A percentile compares a stretch with the other conserved stretches of the same genome.
Evolutionary conservation across 1,284 basidiomycete species (phyloP).

Genomic region (Testicularia cyperi): DNA sequence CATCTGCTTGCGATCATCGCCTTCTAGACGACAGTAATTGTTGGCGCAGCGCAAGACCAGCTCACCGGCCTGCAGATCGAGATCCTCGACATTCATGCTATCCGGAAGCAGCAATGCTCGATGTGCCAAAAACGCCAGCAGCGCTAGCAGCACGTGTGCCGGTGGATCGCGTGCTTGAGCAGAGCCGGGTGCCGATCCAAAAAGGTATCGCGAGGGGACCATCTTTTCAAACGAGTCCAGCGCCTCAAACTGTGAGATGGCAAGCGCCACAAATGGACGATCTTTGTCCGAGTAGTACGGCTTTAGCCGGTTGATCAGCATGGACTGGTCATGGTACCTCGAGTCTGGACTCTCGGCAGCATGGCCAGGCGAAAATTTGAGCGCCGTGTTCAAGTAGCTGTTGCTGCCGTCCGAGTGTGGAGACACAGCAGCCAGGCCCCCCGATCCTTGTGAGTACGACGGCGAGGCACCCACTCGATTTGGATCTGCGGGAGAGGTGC

Average conservation of each 20-base stretch:
- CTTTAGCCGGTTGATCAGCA: slow-evolving; percentile 39
- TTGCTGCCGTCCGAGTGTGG: slow-evolving; percentile 23
- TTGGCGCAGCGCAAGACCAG: slow-evolving; percentile 34
- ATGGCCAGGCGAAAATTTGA: slow-evolving; percentile 17
- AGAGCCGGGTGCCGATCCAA: slow-evolving; percentile 24
- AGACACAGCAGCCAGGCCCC: slow-evolving; percentile 11
- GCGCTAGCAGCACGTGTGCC: slow-evolving; percentile 37
- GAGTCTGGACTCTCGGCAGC: slow-evolving; percentile 26
- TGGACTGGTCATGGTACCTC: slow-evolving; percentile 38
- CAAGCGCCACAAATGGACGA: slow-evolving; percentile 42
- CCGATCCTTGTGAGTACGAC: slow-evolving; percentile 29
- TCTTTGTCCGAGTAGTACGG: slow-evolving; percentile 41
- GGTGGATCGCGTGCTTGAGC: slow-evolving; percentile 27
- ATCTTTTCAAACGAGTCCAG: slow-evolving; percentile 46
- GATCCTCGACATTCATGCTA: slow-evolving; percentile 40
- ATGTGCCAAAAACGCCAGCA: slow-evolving; percentile 45
- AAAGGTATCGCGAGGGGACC: slow-evolving; percentile 42
- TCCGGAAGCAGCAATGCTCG: slow-evolving; percentile 41
- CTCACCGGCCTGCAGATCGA: slow-evolving; percentile 38
- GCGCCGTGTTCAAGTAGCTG: slow-evolving; percentile 16
- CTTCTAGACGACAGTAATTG: slow-evolving; percentile 33
- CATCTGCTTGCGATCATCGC: slow-evolving; percentile 39
- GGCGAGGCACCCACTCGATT: slow-evolving; percentile 22
- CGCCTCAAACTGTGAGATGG: slow-evolving; percentile 44
- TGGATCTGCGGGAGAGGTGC: slow-evolving; percentile 28